Conservation (phyloP, 192 early-diverging fungal species). For the Spinellus fusiger region DNA sequence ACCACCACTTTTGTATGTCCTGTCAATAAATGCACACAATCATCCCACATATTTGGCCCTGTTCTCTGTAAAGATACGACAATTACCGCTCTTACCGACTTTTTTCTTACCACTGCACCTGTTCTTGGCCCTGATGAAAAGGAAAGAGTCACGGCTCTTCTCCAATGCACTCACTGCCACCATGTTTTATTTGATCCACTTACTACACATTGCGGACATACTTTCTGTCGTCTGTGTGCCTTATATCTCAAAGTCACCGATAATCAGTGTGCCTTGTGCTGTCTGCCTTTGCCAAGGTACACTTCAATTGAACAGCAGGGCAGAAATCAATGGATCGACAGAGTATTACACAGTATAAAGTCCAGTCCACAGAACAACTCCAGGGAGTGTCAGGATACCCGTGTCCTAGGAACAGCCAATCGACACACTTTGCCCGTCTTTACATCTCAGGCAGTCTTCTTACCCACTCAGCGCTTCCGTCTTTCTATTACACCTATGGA, state of each 20-base stretch:
- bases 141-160: neutral
- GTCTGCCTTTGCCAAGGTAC: conserved; percentile 12
- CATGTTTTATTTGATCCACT: neutral
- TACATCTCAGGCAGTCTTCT: conserved; percentile 5
- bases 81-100: neutral
- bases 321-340: neutral
- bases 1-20: conserved; percentile 6
- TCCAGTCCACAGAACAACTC: too few relatives aligned
- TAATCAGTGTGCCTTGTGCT: conserved; percentile 3
- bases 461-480: conserved; percentile 6
- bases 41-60: conserved; percentile 10
- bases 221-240: conserved; percentile 12
- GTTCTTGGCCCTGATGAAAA: neutral
- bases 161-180: neutral
- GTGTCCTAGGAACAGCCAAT: neutral
- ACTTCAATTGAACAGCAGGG: neutral
- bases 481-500: neutral
- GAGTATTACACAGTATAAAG: neutral
- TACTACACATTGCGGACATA: conserved; percentile 12
- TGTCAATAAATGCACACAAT: neutral
- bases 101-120: neutral
- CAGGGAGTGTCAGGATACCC: neutral
- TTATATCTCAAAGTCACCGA: neutral
- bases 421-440: neutral
- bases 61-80: neutral